Evolutionary conservation across 495 filamentous ascomycete genomes (phyloP), one percentile per base, ranked within the genome.

Genomic region (Bacidia gigantensis): DNA sequence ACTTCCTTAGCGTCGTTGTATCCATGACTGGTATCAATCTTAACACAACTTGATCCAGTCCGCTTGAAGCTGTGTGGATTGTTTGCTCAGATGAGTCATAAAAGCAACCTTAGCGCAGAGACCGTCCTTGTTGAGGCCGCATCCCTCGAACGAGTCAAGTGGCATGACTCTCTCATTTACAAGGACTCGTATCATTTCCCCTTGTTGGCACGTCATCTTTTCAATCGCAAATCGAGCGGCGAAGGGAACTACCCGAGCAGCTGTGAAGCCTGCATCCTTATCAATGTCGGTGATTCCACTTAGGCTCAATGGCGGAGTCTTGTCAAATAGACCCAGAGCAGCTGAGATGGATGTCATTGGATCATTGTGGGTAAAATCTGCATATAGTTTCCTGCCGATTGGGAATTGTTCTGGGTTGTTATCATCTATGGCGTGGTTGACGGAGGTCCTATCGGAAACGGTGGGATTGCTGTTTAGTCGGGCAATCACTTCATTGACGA

Each of bases 331-430:
- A 0, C 86, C 83, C 53, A 95, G 60, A 0, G 87, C 84, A 18
- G 75, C 75, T 63, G 84, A 81, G 26, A 87, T 77, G n/a, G 72
- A 69, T 17, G 78, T 77, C 77, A 93, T 82, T 53, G 83, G 79
- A 61, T 92, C 92, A 64, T 95, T 87, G 59, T 95, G 87, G 20
- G 79, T 82, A 60, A 95, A 92, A 65, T 95, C 87, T 0, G 85
- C 86, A 54, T 87, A 95, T 2, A 92, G 64, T 2, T 54, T 66
- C 20, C 67, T 63, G 41, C 77, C 70, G 7, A 92, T 60, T 0
- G 87, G 86, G 59, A 93, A 95, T 0, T 81, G 84, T 11, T 53
- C 55, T 1, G 65, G 59, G 32, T 73, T 66, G 1, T 57, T 65
- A 57, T 90, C 84, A n/a, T n/a, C n/a, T 0, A 93, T 71, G 0